Percentiles rank a stretch among this genome's conserved stretches.
Conservation (phyloP, 306 rosid species). For the Castanea mollissima region DNA sequence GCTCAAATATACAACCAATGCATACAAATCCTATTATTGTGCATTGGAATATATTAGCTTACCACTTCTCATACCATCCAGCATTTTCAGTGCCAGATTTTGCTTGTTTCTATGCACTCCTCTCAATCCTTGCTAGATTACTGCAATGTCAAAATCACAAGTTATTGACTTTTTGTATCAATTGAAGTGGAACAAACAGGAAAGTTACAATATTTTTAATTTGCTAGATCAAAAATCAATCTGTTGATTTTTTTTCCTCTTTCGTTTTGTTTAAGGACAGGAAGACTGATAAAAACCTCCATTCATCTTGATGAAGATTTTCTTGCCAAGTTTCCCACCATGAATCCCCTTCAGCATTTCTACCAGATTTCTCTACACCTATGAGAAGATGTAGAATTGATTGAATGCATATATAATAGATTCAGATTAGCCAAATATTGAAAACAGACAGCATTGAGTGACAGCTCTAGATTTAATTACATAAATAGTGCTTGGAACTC, state of each 20-base stretch:
- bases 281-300: constrained; percentile 60
- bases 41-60: constrained; percentile 28
- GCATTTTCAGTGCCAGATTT: constrained; percentile 96
- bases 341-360: constrained; percentile 87
- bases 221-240: neutral
- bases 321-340: constrained; percentile 99
- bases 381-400: constrained; percentile 16
- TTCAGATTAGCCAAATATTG: constrained; percentile 12
- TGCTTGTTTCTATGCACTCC: constrained; percentile 98
- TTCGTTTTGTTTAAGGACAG: neutral
- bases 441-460: constrained; percentile 12
- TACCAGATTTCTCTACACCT: constrained; percentile 98
- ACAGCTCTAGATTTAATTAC: constrained; percentile 17
- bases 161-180: constrained; percentile 7
- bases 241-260: neutral
- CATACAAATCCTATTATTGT: neutral
- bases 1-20: neutral
- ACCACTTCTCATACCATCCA: constrained; percentile 99
- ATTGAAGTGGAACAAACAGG: neutral
- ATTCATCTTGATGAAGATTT: constrained; percentile 95
- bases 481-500: neutral
- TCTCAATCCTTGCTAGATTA: constrained; percentile 90
- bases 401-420: constrained; percentile 3
- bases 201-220: neutral
- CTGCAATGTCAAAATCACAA: constrained; percentile 44